These are phyloP conservation scores for Syzygium jambos DNA, from an alignment of 345 rosid genomes.

Conservation along the genomic window DNA sequence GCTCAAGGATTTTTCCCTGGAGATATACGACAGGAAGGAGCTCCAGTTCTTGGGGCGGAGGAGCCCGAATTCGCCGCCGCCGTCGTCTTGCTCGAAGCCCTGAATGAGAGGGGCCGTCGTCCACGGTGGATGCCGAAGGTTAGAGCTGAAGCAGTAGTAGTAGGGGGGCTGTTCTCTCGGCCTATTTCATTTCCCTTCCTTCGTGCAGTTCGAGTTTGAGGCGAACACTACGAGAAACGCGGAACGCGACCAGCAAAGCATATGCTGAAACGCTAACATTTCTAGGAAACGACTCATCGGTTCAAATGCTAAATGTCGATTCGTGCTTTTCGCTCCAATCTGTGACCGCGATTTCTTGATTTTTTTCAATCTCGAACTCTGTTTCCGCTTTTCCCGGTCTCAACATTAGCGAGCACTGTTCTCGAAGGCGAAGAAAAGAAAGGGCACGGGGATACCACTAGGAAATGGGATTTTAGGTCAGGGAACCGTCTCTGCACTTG, in stretches of 20 bases:
- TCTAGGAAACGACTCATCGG: neutral
- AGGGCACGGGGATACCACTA: neutral
- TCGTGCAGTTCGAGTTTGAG: neutral
- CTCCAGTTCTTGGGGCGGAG: conserved; percentile 49
- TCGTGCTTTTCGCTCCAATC: neutral
- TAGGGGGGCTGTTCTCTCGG: neutral
- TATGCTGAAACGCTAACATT: neutral
- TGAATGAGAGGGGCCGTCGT: neutral
- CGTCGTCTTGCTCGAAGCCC: neutral
- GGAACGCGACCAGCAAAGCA: neutral
- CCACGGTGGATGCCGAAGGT: neutral
- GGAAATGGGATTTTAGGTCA: neutral
- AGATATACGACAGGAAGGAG: conserved; percentile 58
- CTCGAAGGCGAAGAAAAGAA: neutral
- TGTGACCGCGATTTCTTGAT: neutral
- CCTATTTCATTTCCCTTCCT: neutral
- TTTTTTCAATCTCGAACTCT: neutral
- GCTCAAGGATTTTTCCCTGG: conserved; percentile 56
- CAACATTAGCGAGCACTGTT: neutral
- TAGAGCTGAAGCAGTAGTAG: neutral
- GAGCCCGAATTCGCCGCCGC: neutral
- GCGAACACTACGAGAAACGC: neutral
- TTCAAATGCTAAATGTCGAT: neutral
- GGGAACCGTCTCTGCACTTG: neutral
- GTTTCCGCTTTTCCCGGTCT: neutral